A percentile compares a stretch with the other conserved stretches of the same genome.
Evolutionary conservation across 1,139 yeast genomes (phyloP).

Genomic region (Lizanozyma gosingica): DNA sequence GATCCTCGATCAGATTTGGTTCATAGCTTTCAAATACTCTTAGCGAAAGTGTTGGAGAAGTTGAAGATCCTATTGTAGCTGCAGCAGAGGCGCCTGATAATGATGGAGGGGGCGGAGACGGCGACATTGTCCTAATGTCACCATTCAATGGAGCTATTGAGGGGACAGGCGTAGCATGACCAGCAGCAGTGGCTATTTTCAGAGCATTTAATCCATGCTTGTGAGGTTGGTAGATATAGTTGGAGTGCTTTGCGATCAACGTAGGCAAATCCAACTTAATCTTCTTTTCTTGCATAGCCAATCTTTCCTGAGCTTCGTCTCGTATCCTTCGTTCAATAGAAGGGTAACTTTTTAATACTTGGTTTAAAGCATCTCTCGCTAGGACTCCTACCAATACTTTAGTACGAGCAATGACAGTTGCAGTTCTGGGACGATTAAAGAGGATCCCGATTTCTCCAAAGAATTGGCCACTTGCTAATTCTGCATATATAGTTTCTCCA

Average conservation of each 20-base stretch:
- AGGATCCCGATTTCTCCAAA: constrained; percentile 76
- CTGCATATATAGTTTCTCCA: constrained; percentile 68
- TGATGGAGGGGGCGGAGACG: constrained; percentile 5
- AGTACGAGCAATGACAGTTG: constrained; percentile 67
- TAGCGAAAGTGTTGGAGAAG: not conserved
- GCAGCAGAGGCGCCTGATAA: not conserved
- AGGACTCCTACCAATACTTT: constrained; percentile 59
- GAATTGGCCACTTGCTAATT: constrained; percentile 56
- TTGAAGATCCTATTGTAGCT: not conserved
- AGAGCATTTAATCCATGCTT: constrained; percentile 2
- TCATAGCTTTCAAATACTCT: too few species aligned
- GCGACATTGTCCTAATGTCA: constrained; percentile 1
- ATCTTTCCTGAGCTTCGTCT: constrained; percentile 71
- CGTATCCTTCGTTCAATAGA: constrained; percentile 57
- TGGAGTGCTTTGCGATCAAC: constrained; percentile 1
- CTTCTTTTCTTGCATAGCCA: constrained; percentile 61
- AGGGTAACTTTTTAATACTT: constrained; percentile 55
- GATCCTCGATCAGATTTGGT: not conserved
- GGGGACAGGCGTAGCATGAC: not conserved
- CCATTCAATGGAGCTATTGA: not conserved
- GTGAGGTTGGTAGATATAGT: constrained; percentile 3
- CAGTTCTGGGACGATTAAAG: constrained; percentile 68
- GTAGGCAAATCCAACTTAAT: constrained; percentile 17
- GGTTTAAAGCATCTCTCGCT: constrained; percentile 53
- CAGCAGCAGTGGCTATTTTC: constrained; percentile 1